Conservation (phyloP, 345 rosid species). For the Populus simonii region DNA sequence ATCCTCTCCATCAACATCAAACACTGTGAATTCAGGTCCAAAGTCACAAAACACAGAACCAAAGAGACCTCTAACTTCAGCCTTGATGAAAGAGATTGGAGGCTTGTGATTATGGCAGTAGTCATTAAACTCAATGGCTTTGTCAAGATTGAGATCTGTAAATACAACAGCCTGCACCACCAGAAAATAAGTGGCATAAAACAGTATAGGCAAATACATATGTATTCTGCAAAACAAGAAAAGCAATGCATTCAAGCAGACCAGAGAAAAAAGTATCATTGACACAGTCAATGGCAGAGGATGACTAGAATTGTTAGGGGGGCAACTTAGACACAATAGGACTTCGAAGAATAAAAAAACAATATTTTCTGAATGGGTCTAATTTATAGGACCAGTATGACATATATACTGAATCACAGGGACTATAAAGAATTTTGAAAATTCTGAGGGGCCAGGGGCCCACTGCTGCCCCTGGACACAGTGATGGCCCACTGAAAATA, state of each 20-base stretch:
- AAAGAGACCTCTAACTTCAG: constrained; percentile 97
- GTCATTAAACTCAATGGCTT: constrained; percentile 76
- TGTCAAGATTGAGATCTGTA: constrained; percentile 69
- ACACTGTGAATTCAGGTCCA: constrained; percentile 85
- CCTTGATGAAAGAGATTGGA: constrained; percentile 80
- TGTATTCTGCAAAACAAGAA: not conserved
- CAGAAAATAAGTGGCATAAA: constrained; percentile 1
- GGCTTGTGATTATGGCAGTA: constrained; percentile 86
- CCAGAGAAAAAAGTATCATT: not conserved
- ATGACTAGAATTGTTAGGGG: not conserved
- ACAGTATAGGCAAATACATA: not conserved
- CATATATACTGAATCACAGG: not conserved
- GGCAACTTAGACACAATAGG: not conserved
- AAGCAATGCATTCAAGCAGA: not conserved
- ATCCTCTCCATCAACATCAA: constrained; percentile 94
- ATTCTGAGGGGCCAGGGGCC: not conserved
- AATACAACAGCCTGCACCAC: constrained; percentile 81
- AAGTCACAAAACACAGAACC: constrained; percentile 95
- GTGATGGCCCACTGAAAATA: not conserved
- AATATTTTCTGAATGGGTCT: not conserved
- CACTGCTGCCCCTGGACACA: not conserved
- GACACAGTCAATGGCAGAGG: not conserved
- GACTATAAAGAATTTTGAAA: not conserved
- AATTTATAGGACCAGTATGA: not conserved
- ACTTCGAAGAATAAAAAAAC: not conserved